A percentile compares a stretch with the other conserved stretches of the same genome.
phyloP scores from a whole-genome alignment of 148 eudicot genomes.

The Spergularia marina region DNA sequence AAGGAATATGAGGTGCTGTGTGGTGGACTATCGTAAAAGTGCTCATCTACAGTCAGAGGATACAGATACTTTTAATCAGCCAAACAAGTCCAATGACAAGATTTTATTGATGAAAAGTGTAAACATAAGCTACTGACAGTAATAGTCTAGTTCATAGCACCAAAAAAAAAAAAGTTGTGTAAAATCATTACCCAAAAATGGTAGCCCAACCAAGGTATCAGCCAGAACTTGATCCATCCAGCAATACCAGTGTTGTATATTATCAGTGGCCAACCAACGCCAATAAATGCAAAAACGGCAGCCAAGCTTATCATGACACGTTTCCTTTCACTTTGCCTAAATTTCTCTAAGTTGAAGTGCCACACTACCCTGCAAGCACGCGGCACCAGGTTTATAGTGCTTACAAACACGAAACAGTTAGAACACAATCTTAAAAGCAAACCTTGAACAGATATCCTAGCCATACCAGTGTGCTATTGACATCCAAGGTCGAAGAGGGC shows the following conservation, averaged over 20 bases:
- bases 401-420: not conserved
- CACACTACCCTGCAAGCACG: constrained; percentile 49
- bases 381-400: not conserved
- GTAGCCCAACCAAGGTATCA: constrained; percentile 97
- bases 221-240: constrained; percentile 98
- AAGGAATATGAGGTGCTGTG: constrained; percentile 97
- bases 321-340: constrained; percentile 67
- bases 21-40: constrained; percentile 96
- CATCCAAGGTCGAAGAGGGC: constrained; percentile 86
- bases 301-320: constrained; percentile 87
- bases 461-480: constrained; percentile 90
- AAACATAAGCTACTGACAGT: no score
- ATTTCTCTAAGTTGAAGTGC: constrained; percentile 75
- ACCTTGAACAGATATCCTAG: not conserved
- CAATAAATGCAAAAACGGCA: constrained; percentile 79
- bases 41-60: constrained; percentile 70
- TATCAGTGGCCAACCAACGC: constrained; percentile 87
- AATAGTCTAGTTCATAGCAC: no score
- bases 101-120: no score
- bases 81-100: not conserved
- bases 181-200: constrained; percentile 78
- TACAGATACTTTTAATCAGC: not conserved
- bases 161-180: no score
- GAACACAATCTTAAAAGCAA: not conserved
- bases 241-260: constrained; percentile 60